Conservation (phyloP, 768 basidiomycete species). For the Macrolepiota albuminosa region DNA sequence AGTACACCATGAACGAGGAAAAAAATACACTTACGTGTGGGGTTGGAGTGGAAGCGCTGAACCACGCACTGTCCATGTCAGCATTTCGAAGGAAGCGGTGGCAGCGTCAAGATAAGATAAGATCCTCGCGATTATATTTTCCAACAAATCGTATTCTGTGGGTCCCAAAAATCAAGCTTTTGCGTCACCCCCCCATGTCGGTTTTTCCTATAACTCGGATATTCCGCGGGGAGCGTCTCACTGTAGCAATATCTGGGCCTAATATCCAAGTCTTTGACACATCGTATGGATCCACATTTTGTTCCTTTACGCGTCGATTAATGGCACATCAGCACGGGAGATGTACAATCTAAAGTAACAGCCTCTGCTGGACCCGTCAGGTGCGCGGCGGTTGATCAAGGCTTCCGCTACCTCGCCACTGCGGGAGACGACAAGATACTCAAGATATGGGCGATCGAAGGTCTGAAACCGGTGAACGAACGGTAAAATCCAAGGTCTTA, state of each 20-base stretch:
- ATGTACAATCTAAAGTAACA: conserved; percentile 40
- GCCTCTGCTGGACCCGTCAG: conserved; percentile 53
- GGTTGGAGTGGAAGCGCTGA: no score
- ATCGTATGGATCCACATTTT: conserved; percentile 36
- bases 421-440: conserved; percentile 78
- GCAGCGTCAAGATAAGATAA: conserved; percentile 5
- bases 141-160: not conserved
- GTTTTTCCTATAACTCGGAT: conserved; percentile 48
- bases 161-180: not conserved
- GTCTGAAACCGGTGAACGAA: conserved; percentile 50
- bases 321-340: conserved; percentile 42
- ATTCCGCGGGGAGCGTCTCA: conserved; percentile 28
- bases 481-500: conserved; percentile 35
- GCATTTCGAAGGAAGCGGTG: not conserved
- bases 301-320: not conserved
- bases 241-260: conserved; percentile 51
- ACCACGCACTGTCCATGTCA: not conserved
- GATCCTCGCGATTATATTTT: conserved; percentile 2
- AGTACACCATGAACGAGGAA: no score
- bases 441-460: conserved; percentile 65
- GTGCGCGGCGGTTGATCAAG: conserved; percentile 48
- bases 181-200: conserved; percentile 22
- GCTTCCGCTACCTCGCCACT: conserved; percentile 49
- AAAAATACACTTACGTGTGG: no score
- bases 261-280: conserved; percentile 58